A percentile compares a stretch with the other conserved stretches of the same genome.
Conservation (phyloP, 2,329 filamentous ascomycete species). For the Microcyclosporella mali region DNA sequence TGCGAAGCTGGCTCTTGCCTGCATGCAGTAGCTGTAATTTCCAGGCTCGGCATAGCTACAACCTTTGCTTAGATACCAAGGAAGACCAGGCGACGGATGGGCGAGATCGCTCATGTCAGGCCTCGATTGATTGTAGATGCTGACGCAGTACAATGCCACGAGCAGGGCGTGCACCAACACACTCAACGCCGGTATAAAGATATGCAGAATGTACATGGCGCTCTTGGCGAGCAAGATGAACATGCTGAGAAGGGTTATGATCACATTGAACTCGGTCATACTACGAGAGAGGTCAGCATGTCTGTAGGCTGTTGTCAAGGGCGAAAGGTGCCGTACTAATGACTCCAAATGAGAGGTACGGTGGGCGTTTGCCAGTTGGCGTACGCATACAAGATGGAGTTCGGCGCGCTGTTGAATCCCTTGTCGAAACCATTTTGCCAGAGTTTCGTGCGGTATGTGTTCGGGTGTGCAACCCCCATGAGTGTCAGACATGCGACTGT, state of each 20-base stretch:
- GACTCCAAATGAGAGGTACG: conserved; percentile 66
- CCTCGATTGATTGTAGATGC: conserved; percentile 64
- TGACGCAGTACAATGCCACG: conserved; percentile 57
- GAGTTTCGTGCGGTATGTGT: conserved; percentile 64
- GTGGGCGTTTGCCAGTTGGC: conserved; percentile 61
- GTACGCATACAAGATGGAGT: conserved; percentile 63
- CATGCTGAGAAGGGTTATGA: conserved; percentile 67
- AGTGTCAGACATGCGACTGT: conserved; percentile 62
- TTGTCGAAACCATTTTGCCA: conserved; percentile 67
- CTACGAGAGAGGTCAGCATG: conserved; percentile 39
- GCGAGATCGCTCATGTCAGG: conserved; percentile 64
- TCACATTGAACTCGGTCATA: conserved; percentile 68
- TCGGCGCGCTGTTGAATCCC: conserved; percentile 68
- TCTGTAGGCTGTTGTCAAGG: background rate
- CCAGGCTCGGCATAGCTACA: conserved; percentile 49
- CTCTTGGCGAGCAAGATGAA: conserved; percentile 69
- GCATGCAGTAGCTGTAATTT: conserved; percentile 53
- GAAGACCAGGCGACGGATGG: conserved; percentile 54
- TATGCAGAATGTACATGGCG: conserved; percentile 62
- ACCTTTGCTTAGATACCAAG: conserved; percentile 70
- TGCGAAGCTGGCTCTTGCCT: conserved; percentile 63
- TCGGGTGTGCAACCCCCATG: conserved; percentile 66
- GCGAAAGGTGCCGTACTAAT: conserved; percentile 49
- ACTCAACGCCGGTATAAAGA: conserved; percentile 62
- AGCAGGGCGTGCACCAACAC: conserved; percentile 53